A percentile compares a stretch with the other conserved stretches of the same genome.
These are phyloP conservation scores for Solanum gandarillasii DNA, from an alignment of 257 asterid genomes.

Conservation along the genomic window DNA sequence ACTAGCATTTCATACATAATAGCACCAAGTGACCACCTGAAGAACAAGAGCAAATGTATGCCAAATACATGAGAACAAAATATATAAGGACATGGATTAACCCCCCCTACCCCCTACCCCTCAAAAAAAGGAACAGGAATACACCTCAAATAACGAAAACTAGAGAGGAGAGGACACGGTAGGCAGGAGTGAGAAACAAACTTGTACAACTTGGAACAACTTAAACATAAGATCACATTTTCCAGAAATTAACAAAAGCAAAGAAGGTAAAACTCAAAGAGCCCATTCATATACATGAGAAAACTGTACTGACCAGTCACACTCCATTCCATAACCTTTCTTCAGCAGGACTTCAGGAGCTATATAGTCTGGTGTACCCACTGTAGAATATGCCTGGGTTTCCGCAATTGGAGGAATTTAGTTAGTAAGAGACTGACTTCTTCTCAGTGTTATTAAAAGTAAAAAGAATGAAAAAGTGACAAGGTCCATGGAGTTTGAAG, in stretches of 20 bases:
- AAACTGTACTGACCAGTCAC: constrained; percentile 77
- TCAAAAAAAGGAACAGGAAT: background rate
- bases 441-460: background rate
- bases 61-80: background rate
- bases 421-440: background rate
- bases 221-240: background rate
- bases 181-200: background rate
- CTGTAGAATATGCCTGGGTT: constrained; percentile 93
- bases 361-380: constrained; percentile 95
- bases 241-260: background rate
- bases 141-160: background rate
- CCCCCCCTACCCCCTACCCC: too few relatives aligned
- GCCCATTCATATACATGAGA: constrained; percentile 1
- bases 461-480: background rate
- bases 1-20: constrained; percentile 98
- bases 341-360: constrained; percentile 94
- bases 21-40: constrained; percentile 99
- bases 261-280: background rate
- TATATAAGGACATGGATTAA: background rate
- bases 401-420: constrained; percentile 7
- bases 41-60: constrained; percentile 11
- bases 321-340: constrained; percentile 98
- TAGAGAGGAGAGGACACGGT: background rate
- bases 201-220: background rate
- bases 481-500: background rate